A percentile compares a stretch with the other conserved stretches of the same genome.
Conservation (phyloP, 1,284 basidiomycete genomes). For the Wallemia ichthyophaga region DNA sequence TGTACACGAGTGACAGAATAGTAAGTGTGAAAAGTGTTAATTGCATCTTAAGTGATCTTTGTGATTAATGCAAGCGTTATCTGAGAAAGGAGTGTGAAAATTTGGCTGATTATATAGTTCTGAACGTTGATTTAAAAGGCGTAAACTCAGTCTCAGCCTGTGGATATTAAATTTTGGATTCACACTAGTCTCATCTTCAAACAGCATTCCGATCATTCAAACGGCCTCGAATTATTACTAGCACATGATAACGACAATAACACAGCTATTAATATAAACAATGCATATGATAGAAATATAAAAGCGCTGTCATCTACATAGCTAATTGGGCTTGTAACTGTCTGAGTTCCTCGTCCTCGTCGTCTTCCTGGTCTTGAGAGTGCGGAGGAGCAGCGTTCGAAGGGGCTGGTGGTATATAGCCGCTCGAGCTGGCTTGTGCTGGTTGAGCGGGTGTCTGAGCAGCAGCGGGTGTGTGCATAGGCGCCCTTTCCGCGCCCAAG, state of each 20-base stretch:
- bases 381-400: constrained; percentile 15
- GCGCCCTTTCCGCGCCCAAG: constrained; percentile 64
- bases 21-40: neutral
- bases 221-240: too few species aligned
- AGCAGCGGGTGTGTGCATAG: constrained; percentile 43
- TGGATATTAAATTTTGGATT: too few species aligned
- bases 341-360: constrained; percentile 74
- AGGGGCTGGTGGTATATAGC: constrained; percentile 1
- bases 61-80: too few species aligned
- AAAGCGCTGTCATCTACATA: constrained; percentile 24
- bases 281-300: too few species aligned
- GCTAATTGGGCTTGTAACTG: constrained; percentile 73
- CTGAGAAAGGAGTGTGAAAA: too few species aligned
- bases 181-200: too few species aligned
- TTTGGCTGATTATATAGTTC: too few species aligned
- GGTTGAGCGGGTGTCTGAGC: neutral
- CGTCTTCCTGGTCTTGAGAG: constrained; percentile 38
- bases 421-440: constrained; percentile 1
- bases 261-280: too few species aligned
- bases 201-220: too few species aligned
- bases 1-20: neutral
- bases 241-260: too few species aligned
- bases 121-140: too few species aligned
- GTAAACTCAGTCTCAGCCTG: too few species aligned
- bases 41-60: neutral